phyloP scores from a whole-genome alignment of 495 filamentous ascomycete species.

The Hypoxylon fragiforme region DNA sequence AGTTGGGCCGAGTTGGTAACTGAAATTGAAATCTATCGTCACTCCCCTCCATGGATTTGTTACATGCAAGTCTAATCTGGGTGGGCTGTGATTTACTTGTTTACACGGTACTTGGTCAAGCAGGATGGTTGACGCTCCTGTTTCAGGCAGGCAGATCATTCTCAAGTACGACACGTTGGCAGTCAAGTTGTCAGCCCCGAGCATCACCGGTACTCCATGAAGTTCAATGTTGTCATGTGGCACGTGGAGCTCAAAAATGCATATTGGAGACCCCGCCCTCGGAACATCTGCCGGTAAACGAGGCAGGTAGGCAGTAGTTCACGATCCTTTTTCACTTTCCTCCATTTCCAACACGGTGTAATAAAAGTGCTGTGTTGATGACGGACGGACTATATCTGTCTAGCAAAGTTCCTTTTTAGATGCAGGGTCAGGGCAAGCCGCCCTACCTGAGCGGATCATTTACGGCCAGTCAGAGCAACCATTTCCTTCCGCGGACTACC shows the following conservation, averaged over 20 bases:
- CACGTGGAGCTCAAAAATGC: slow-evolving; percentile 27
- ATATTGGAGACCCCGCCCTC: slow-evolving; percentile 26
- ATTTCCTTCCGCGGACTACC: slow-evolving; percentile 28
- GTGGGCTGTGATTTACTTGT: slow-evolving; percentile 16
- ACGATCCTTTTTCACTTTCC: slow-evolving; percentile 4
- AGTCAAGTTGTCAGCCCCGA: slow-evolving; percentile 15
- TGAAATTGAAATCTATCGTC: slow-evolving; percentile 28
- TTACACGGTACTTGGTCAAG: no score
- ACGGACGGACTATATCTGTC: slow-evolving; percentile 17
- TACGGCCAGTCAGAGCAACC: slow-evolving; percentile 33
- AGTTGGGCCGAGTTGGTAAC: slow-evolving; percentile 24
- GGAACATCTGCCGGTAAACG: slow-evolving; percentile 35
- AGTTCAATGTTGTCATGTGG: slow-evolving; percentile 31
- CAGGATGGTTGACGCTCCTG: slow-evolving; percentile 20
- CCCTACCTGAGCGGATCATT: slow-evolving; percentile 35
- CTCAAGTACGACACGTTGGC: slow-evolving; percentile 31
- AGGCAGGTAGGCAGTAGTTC: slow-evolving; percentile 13
- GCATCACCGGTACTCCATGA: slow-evolving; percentile 25
- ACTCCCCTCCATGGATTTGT: slow-evolving; percentile 33
- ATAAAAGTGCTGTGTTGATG: slow-evolving; percentile 16
- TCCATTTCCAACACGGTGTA: slow-evolving; percentile 7
- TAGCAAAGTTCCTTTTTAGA: slow-evolving; percentile 23
- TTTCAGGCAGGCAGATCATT: slow-evolving; percentile 33
- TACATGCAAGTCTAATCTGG: slow-evolving; percentile 17
- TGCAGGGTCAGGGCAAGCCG: slow-evolving; percentile 30